Evolutionary conservation across 2,329 filamentous ascomycete genomes (phyloP).

Genomic region (Neofusicoccum umdonicola): DNA sequence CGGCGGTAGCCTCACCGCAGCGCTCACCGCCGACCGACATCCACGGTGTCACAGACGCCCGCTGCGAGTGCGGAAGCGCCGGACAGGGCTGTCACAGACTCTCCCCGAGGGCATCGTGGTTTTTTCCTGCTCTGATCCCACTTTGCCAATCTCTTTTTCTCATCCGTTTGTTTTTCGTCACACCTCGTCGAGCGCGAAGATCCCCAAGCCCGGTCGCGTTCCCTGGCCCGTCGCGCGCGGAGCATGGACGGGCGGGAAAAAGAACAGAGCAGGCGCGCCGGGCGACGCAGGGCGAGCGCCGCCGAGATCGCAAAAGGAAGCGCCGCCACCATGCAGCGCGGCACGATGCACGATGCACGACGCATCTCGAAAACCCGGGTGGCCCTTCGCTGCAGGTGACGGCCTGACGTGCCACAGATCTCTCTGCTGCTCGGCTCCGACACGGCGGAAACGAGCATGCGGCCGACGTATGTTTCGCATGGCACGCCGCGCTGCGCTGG

Average conservation of each 20-base stretch:
- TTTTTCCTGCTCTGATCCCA: background rate
- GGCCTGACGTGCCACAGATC: constrained; percentile 5
- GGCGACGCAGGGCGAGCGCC: background rate
- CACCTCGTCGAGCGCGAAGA: background rate
- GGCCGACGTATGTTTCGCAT: constrained; percentile 2
- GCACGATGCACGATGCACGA: background rate
- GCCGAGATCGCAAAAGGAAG: background rate
- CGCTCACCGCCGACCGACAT: constrained; percentile 5
- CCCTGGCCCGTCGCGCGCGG: background rate
- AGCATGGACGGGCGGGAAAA: background rate
- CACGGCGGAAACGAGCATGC: background rate
- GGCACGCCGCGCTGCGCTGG: background rate
- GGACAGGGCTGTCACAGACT: constrained; percentile 11
- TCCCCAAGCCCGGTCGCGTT: background rate
- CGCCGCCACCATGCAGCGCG: background rate
- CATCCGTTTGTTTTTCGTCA: background rate
- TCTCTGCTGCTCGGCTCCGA: background rate
- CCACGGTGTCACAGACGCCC: constrained; percentile 4
- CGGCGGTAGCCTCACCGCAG: constrained; percentile 10
- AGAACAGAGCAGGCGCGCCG: background rate
- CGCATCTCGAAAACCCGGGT: background rate
- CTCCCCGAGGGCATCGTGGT: background rate
- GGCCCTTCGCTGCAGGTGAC: background rate
- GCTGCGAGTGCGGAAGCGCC: constrained; percentile 10
- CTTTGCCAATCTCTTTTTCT: background rate